Percentiles rank a stretch among this genome's conserved stretches.
phyloP scores from a whole-genome alignment of 176 grass and related monocot species.

The Alopecurus myosuroides region DNA sequence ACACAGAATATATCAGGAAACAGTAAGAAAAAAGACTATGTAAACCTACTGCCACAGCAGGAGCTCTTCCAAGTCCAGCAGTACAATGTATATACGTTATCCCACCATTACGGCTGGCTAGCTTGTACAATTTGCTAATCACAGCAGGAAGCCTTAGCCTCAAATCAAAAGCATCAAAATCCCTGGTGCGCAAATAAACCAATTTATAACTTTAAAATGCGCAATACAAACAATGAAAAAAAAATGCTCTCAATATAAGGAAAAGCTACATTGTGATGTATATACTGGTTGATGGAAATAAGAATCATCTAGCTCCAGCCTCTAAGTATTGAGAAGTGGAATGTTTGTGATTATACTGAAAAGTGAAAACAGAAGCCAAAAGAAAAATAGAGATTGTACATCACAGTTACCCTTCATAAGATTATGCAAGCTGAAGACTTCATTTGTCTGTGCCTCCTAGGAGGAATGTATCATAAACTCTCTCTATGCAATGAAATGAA shows the following conservation, averaged over 20 bases:
- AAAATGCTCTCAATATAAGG: background rate
- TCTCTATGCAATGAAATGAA: no score
- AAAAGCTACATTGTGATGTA: background rate
- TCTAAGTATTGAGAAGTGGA: background rate
- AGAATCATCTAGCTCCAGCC: background rate
- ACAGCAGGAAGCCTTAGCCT: conserved; percentile 93
- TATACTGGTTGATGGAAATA: background rate
- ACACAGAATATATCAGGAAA: background rate
- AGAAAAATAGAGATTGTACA: background rate
- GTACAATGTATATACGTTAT: conserved; percentile 98
- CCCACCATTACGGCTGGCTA: conserved; percentile 64
- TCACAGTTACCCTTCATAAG: background rate
- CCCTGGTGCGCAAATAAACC: conserved; percentile 59
- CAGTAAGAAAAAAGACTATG: conserved; percentile 3
- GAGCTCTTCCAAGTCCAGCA: conserved; percentile 95
- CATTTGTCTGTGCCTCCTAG: no score
- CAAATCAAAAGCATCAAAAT: conserved; percentile 99
- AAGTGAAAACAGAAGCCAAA: background rate
- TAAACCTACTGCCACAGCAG: conserved; percentile 76
- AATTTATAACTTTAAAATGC: conserved; percentile 12
- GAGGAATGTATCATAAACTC: no score
- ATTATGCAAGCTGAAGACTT: background rate
- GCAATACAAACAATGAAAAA: background rate
- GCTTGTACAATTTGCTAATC: conserved; percentile 85
- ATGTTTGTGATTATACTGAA: background rate